These are phyloP conservation scores for Ogataea ganodermae DNA, from an alignment of 805 yeast species.

Conservation along the genomic window DNA sequence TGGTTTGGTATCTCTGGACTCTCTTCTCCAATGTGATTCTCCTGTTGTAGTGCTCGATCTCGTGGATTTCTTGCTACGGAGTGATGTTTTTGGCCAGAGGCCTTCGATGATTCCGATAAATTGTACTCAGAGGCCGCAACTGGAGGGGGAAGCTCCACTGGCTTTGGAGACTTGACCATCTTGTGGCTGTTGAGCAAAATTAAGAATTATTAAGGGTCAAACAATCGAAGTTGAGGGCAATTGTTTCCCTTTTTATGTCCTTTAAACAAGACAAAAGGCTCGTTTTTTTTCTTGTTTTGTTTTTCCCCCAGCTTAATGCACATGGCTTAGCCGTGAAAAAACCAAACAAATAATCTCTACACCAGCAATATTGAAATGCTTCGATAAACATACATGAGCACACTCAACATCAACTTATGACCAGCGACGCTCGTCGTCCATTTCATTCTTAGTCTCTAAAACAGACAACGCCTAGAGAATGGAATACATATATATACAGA, in stretches of 20 bases:
- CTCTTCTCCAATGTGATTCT: conserved; percentile 7
- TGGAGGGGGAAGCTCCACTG: neutral
- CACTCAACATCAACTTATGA: no score
- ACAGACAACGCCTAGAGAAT: neutral
- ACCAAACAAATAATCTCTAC: neutral
- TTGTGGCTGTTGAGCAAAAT: neutral
- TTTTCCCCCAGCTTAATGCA: conserved; percentile 8
- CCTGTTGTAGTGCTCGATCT: neutral
- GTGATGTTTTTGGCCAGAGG: neutral
- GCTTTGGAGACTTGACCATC: neutral
- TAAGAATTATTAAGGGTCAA: no score
- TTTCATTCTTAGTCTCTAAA: neutral
- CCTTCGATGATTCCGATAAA: neutral
- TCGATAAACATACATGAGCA: neutral
- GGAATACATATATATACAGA: neutral
- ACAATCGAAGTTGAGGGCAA: neutral
- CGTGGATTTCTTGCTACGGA: neutral
- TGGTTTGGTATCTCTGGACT: conserved; percentile 11
- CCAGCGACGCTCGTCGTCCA: no score
- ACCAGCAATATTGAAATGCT: neutral
- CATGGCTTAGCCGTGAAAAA: no score
- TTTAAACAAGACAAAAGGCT: neutral
- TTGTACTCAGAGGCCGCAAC: neutral
- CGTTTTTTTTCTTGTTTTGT: conserved; percentile 9
- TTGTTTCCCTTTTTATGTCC: neutral